These are phyloP conservation scores for Acacia acuminata DNA, from an alignment of 306 rosid genomes.

Conservation along the genomic window DNA sequence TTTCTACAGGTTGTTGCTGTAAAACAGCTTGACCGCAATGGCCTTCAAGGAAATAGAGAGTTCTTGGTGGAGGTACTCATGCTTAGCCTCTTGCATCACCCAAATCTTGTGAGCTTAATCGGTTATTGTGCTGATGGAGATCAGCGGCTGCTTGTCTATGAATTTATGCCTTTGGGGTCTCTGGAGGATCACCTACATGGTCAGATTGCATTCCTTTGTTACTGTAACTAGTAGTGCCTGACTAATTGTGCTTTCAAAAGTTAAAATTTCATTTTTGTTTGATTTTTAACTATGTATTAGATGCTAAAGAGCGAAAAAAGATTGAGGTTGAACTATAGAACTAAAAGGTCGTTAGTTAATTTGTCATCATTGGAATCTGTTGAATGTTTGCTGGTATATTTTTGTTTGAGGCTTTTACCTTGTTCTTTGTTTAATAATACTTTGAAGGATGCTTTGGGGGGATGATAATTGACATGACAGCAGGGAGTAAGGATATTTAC, in stretches of 20 bases:
- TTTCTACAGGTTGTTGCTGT: conserved; percentile 90
- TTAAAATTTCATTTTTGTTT: conserved; percentile 9
- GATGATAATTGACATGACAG: no score
- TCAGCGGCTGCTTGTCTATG: conserved; percentile 96
- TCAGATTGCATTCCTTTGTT: conserved; percentile 50
- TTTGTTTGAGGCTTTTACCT: background rate
- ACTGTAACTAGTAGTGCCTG: conserved; percentile 14
- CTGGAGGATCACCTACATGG: conserved; percentile 99
- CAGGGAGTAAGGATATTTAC: background rate
- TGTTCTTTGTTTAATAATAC: background rate
- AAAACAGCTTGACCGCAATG: conserved; percentile 97
- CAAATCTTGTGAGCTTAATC: conserved; percentile 93
- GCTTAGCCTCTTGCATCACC: conserved; percentile 99
- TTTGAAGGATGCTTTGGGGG: background rate
- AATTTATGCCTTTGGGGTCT: conserved; percentile 99
- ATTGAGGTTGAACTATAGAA: conserved; percentile 8
- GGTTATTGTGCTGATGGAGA: conserved; percentile 99
- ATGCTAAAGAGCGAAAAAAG: background rate
- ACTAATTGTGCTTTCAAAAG: conserved; percentile 13
- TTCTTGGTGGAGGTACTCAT: conserved; percentile 98
- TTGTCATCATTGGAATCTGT: background rate
- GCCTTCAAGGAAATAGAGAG: conserved; percentile 98
- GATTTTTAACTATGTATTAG: background rate
- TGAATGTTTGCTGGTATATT: conserved; percentile 14
- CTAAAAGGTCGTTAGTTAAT: conserved; percentile 3